These are phyloP conservation scores for Sequoia sempervirens DNA, from an alignment of 75 land plant species.

Conservation along the genomic window DNA sequence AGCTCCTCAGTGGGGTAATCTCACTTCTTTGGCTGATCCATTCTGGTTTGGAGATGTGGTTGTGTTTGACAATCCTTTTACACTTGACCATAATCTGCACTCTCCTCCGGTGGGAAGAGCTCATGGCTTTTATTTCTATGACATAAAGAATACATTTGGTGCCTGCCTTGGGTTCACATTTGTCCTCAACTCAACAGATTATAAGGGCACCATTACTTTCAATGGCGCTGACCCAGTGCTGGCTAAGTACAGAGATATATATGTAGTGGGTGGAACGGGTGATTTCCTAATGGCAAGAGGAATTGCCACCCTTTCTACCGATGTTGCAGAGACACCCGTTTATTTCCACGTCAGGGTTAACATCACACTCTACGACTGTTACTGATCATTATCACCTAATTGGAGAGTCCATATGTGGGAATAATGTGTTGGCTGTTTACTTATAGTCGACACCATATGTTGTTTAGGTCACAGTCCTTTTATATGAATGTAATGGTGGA, in stretches of 20 bases:
- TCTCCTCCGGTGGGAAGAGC: slow-evolving; percentile 44
- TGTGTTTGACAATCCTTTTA: slow-evolving; percentile 55
- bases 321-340: slow-evolving; percentile 40
- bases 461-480: too few relatives aligned
- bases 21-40: slow-evolving; percentile 21
- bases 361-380: slow-evolving; percentile 47
- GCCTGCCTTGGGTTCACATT: slow-evolving; percentile 44
- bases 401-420: too few relatives aligned
- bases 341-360: slow-evolving; percentile 40
- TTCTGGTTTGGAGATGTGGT: slow-evolving; percentile 44
- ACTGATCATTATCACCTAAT: not conserved
- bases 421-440: too few relatives aligned
- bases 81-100: slow-evolving; percentile 34
- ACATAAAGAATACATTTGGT: slow-evolving; percentile 27
- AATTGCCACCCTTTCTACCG: slow-evolving; percentile 45
- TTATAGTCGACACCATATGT: too few relatives aligned
- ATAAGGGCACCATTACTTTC: slow-evolving; percentile 38
- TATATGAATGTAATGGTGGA: too few relatives aligned
- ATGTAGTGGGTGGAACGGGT: slow-evolving; percentile 58
- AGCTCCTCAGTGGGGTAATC: slow-evolving; percentile 28
- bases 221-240: slow-evolving; percentile 41
- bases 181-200: slow-evolving; percentile 37
- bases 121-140: slow-evolving; percentile 45
- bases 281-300: slow-evolving; percentile 56
- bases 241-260: slow-evolving; percentile 40